Evolutionary conservation across 148 eudicot species (phyloP), one percentile per base, ranked within the genome.

Genomic region (Chenopodium formosanum): DNA sequence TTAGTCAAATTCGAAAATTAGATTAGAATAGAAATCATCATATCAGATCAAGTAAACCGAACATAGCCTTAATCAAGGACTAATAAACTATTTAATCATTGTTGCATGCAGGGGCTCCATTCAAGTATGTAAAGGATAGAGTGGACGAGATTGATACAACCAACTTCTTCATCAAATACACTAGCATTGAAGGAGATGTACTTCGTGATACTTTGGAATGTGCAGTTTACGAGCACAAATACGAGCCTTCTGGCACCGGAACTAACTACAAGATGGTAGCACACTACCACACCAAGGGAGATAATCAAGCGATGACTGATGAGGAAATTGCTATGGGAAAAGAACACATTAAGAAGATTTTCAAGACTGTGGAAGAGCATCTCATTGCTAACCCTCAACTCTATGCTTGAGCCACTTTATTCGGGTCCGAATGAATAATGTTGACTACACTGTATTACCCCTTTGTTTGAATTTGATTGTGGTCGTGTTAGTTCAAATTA

Each of bases 301-400:
- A 71, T 20, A 31, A 23, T 1, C 44, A 5, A 37, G 78, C 27
- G 78, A 5, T 86, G 10, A 78, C 80, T 4, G 85, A 86, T 60
- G 85, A 80, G 71, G 76, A 67, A 37, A 5, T 74, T 40, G 50
- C 75, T 31, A 11, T 27, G 77, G 87, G 82, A 13, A 73, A 73
- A 22, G 84, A 40, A 50, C 77, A 73, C 47, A 73, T 78, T 53
- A 52, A 63, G 50, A 69, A 60, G 25, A 50, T 81, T 78, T 77
- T 50, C 48, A 72, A 81, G 74, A 67, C 27, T 27, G 87, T 78
- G 46, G 84, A 81, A 46, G 82, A 67, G 34, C 73, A 85, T 69
- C 82, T 85, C 82, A 7, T 72, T 37, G 82, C 84, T 74, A 77
- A 81, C 71, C 87, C 87, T 27, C 46, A 72, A 12, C 76, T 64